phyloP scores from a whole-genome alignment of 306 rosid species.

The Citrullus amarus region DNA sequence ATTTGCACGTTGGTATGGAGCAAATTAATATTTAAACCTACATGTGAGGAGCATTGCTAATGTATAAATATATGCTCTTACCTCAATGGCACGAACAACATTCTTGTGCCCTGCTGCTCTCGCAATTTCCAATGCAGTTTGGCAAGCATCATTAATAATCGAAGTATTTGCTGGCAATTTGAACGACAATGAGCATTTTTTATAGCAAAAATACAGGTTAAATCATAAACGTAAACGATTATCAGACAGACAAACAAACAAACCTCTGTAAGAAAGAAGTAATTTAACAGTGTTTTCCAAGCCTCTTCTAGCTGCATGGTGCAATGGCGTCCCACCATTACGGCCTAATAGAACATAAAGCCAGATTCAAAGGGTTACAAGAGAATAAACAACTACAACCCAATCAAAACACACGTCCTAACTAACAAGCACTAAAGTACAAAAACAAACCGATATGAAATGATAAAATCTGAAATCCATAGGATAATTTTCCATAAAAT shows the following conservation, averaged over 20 bases:
- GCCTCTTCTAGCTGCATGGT: conserved; percentile 94
- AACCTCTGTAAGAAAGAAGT: conserved; percentile 76
- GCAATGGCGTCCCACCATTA: conserved; percentile 76
- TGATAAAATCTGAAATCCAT: background rate
- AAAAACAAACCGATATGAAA: background rate
- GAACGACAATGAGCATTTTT: conserved; percentile 12
- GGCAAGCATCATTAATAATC: conserved; percentile 83
- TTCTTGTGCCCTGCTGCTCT: conserved; percentile 63
- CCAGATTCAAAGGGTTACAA: background rate
- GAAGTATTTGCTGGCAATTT: conserved; percentile 60
- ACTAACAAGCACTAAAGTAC: background rate
- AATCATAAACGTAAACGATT: background rate
- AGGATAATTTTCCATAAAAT: background rate
- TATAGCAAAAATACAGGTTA: background rate
- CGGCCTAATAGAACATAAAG: conserved; percentile 8
- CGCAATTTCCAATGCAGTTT: conserved; percentile 78
- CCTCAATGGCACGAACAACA: conserved; percentile 90
- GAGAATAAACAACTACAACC: background rate
- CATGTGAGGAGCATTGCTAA: background rate
- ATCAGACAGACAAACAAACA: background rate
- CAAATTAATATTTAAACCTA: background rate
- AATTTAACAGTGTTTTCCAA: conserved; percentile 57
- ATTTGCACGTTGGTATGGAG: background rate
- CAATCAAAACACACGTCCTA: background rate
- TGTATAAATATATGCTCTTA: background rate